These are phyloP conservation scores for Sphagnum fallax DNA, from an alignment of 228 moss, liverwort and hornwort species.

Conservation along the genomic window DNA sequence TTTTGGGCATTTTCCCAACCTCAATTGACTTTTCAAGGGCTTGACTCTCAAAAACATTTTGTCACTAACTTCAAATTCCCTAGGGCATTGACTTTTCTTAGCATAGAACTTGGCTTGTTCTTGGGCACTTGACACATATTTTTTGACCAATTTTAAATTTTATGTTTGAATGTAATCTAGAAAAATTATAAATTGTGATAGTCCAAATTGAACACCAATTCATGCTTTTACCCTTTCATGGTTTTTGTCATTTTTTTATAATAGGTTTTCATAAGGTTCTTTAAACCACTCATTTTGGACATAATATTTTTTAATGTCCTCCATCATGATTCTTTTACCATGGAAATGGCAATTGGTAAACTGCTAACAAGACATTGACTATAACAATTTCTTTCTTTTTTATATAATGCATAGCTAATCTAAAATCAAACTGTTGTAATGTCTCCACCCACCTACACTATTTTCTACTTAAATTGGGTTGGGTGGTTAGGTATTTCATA, in stretches of 20 bases:
- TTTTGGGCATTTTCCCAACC: no score
- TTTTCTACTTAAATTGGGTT: constrained; percentile 1
- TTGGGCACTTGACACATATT: no score
- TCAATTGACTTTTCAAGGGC: no score
- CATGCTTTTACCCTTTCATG: no score
- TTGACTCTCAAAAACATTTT: background rate
- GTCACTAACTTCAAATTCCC: background rate
- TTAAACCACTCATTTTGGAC: background rate
- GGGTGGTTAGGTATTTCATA: background rate
- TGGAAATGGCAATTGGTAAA: no score
- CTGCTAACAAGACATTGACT: background rate
- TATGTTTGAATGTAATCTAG: no score
- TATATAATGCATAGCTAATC: background rate
- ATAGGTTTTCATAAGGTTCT: background rate
- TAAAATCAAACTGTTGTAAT: background rate
- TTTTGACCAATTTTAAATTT: no score
- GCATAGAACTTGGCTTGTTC: background rate
- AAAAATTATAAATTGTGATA: no score
- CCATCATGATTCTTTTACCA: background rate
- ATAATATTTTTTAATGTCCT: background rate
- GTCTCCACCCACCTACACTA: background rate
- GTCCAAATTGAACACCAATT: no score
- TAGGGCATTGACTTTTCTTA: background rate
- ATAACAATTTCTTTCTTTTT: background rate
- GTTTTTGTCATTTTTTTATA: no score